A percentile compares a stretch with the other conserved stretches of the same genome.
These are phyloP conservation scores for Alternaria sp. DNA, from an alignment of 2,329 filamentous ascomycete genomes.

Conservation along the genomic window DNA sequence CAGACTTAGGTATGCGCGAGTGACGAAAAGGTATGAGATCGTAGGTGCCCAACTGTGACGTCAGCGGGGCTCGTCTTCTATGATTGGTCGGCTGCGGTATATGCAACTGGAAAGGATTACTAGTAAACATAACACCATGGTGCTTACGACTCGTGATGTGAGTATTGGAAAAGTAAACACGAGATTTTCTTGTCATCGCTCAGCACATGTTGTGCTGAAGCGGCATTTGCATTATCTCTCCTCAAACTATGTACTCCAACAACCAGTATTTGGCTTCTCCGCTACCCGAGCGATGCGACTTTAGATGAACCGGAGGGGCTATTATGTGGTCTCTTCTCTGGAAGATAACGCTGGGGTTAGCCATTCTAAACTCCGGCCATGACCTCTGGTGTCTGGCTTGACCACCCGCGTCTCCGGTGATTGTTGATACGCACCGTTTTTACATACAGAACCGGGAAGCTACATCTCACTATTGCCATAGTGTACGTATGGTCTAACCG, in stretches of 20 bases:
- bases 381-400: not conserved
- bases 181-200: not conserved
- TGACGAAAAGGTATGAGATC: slow-evolving; percentile 13
- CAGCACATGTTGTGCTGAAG: not conserved
- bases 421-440: not conserved
- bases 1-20: slow-evolving; percentile 9
- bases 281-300: not conserved
- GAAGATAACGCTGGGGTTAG: not conserved
- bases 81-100: not conserved
- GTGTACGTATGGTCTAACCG: not conserved
- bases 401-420: not conserved
- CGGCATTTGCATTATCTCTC: not conserved
- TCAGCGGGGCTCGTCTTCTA: slow-evolving; percentile 21
- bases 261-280: not conserved
- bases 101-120: not conserved
- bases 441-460: not conserved
- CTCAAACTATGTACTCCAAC: not conserved
- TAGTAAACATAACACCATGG: not conserved
- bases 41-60: slow-evolving; percentile 21
- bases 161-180: not conserved
- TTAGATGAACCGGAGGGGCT: not conserved
- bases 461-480: not conserved
- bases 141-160: not conserved
- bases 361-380: not conserved
- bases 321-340: not conserved